Base-by-base conservation (phyloP, 2,329 filamentous ascomycete genomes). In the Aspergillus sp. region DNA sequence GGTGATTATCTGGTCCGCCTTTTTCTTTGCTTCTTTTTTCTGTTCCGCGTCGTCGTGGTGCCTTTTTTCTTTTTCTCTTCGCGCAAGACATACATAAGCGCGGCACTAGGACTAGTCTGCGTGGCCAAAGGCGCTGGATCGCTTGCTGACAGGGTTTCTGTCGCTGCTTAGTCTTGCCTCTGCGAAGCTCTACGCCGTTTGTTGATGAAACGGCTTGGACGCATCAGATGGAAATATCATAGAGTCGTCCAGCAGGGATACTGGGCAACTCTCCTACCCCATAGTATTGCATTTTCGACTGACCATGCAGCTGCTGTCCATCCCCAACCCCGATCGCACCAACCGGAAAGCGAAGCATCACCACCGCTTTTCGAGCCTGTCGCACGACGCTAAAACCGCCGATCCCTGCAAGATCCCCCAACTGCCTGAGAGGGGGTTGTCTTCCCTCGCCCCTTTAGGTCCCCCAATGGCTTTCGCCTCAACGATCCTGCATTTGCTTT, bases 341-440 rank as follows among this genome's bases (percentile, higher is more conserved):
- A 50, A 30, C 47, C 47, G 47, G 25, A 30, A 50, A n/a, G 47
- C 47, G 23, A 44, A 30, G 23, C 25, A 55, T 30, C 39, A 36
- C 42, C 41, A 32, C 39, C 36, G 39, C 32, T 47, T 32, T 19
- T 55, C 39, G 39, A 55, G 53, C 38, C n/a, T 8, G 23, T 55
- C 39, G 23, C 25, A 55, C 25, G n/a, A 42, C 36, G 42, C 41
- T 36, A 55, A 55, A 44, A 55, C 13, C 39, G 39, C 39, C 30
- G 53, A 55, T 55, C 53, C 15, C 53, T 55, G 53, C 53, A 55
- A 30, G 27, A 47, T 55, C 17, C 52, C 36, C 39, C 38, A 44
- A 42, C 52, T 30, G 41, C 13, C 10, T 30, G 38, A 30, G 38
- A 30, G 10, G 39, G 30, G 42, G 11, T 17, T 17, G 30, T 32